phyloP scores from a whole-genome alignment of 805 yeast genomes.

The Ogataea paraovalis region DNA sequence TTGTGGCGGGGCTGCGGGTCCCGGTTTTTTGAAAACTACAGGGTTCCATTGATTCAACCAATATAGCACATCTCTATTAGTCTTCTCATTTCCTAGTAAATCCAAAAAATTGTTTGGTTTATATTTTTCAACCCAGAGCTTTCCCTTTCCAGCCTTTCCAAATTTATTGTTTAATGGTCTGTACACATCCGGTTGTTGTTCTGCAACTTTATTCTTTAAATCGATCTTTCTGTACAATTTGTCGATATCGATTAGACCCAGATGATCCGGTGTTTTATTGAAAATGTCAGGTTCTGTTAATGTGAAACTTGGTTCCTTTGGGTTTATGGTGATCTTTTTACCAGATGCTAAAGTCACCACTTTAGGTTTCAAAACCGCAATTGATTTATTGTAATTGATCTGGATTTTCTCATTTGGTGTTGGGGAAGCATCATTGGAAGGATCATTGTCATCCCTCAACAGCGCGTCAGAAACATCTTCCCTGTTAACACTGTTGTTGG shows the following conservation, averaged over 20 bases:
- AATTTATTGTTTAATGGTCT: slow-evolving; percentile 10
- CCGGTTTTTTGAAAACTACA: slow-evolving; percentile 45
- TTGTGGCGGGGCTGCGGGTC: slow-evolving; percentile 9
- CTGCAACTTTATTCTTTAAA: slow-evolving; percentile 18
- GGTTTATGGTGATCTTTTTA: slow-evolving; percentile 16
- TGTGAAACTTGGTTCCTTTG: slow-evolving; percentile 6
- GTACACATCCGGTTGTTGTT: slow-evolving; percentile 7
- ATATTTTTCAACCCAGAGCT: slow-evolving; percentile 61
- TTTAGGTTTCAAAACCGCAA: slow-evolving; percentile 8
- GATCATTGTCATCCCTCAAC: too few species aligned
- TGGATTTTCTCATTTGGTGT: not conserved
- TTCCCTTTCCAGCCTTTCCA: slow-evolving; percentile 2
- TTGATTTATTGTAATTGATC: not conserved
- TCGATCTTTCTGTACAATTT: slow-evolving; percentile 20
- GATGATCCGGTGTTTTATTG: slow-evolving; percentile 2
- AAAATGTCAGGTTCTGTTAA: not conserved
- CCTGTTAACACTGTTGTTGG: too few species aligned
- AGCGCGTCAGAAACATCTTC: too few species aligned
- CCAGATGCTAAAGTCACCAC: slow-evolving; percentile 22
- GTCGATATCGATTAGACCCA: slow-evolving; percentile 22
- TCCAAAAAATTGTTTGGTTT: slow-evolving; percentile 62
- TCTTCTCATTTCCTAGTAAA: slow-evolving; percentile 63
- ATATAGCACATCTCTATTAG: slow-evolving; percentile 52
- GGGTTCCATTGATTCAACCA: slow-evolving; percentile 71
- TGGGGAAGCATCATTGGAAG: too few species aligned